Evolutionary conservation across 129 eudicot genomes (phyloP).

Genomic region (Centrapalus pauciflorus): DNA sequence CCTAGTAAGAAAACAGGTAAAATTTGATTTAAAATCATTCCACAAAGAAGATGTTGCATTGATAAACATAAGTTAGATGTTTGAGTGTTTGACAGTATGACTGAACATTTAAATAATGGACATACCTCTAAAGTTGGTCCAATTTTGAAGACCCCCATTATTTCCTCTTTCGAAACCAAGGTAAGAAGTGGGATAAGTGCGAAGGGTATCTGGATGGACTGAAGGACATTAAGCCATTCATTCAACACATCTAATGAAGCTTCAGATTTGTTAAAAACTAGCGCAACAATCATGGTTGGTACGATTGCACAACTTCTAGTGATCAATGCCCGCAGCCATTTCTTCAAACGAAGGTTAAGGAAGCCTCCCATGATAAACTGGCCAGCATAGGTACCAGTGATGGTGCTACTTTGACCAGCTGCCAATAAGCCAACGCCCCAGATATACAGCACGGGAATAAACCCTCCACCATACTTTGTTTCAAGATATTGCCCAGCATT

Average conservation of each 20-base stretch:
- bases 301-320: constrained; percentile 92
- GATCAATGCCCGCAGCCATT: constrained; percentile 73
- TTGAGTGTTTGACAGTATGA: too few relatives aligned
- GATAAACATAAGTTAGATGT: too few relatives aligned
- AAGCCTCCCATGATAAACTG: constrained; percentile 97
- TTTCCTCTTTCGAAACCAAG: constrained; percentile 66
- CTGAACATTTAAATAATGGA: neutral
- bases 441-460: constrained; percentile 69
- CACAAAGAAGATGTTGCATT: too few relatives aligned
- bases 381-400: constrained; percentile 94
- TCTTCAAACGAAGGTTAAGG: constrained; percentile 62
- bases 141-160: constrained; percentile 85
- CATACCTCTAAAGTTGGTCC: constrained; percentile 78
- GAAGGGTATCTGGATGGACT: constrained; percentile 92
- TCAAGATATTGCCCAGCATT: constrained; percentile 92
- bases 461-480: constrained; percentile 82
- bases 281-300: constrained; percentile 81
- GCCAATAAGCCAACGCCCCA: constrained; percentile 97
- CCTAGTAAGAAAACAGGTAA: too few relatives aligned
- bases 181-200: constrained; percentile 91
- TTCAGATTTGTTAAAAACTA: constrained; percentile 73
- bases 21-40: too few relatives aligned
- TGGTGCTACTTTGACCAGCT: constrained; percentile 97
- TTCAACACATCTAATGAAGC: constrained; percentile 75
- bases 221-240: constrained; percentile 96